Evolutionary conservation across 1,139 yeast genomes (phyloP).

Genomic region (Pneumocystis jirovecii): DNA sequence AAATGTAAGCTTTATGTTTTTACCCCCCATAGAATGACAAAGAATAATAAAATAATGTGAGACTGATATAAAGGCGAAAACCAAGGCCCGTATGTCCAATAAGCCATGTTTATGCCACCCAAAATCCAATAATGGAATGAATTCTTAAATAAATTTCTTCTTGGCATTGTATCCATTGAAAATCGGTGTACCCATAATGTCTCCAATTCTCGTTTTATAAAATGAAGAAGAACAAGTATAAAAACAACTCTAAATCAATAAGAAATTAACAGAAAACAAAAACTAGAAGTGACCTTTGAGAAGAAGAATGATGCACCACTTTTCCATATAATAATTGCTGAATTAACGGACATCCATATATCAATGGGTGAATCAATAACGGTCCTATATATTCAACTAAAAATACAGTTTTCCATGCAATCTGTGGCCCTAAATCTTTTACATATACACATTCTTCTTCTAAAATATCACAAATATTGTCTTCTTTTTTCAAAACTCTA

Average conservation of each 20-base stretch:
- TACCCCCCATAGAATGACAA: slow-evolving; percentile 34
- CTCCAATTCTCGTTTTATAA: slow-evolving; percentile 74
- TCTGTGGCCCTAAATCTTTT: slow-evolving; percentile 87
- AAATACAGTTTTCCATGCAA: slow-evolving; percentile 81
- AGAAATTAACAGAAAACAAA: neutral
- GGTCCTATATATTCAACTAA: slow-evolving; percentile 84
- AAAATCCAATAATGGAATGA: slow-evolving; percentile 82
- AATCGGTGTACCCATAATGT: slow-evolving; percentile 71
- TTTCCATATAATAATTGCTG: slow-evolving; percentile 26
- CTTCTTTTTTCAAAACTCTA: slow-evolving; percentile 27
- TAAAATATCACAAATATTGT: slow-evolving; percentile 23
- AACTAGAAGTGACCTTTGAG: slow-evolving; percentile 40
- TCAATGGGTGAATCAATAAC: slow-evolving; percentile 55
- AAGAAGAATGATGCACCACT: slow-evolving; percentile 29
- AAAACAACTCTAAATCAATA: slow-evolving; percentile 8
- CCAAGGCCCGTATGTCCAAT: slow-evolving; percentile 54
- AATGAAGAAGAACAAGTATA: slow-evolving; percentile 51
- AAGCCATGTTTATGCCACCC: slow-evolving; percentile 59
- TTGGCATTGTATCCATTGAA: slow-evolving; percentile 84
- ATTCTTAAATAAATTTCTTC: slow-evolving; percentile 72
- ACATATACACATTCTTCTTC: slow-evolving; percentile 29
- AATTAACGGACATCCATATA: slow-evolving; percentile 30
- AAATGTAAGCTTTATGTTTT: neutral
- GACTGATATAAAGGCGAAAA: slow-evolving; percentile 7
- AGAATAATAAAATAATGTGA: slow-evolving; percentile 12